Base-by-base conservation (phyloP, 2,329 filamentous ascomycete species). In the Monosporascus sp. region DNA sequence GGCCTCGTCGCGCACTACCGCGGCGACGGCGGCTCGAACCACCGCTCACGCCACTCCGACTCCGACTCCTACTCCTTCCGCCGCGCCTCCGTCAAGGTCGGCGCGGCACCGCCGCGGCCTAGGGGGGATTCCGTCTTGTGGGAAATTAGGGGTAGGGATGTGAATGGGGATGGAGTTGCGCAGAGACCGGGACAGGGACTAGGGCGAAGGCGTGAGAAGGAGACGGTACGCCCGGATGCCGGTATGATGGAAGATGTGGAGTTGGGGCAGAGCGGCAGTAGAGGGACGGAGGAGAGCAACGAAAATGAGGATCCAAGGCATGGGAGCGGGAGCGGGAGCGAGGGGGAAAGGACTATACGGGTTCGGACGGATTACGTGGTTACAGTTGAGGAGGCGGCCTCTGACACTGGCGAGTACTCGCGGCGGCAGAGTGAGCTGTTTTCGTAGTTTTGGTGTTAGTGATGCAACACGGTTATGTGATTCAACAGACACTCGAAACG, bases 1-100 rank as follows among this genome's bases (percentile, higher is more conserved):
- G 76, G 76, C 5, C 71, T 82, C 31, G 69, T 78, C 16, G 79
- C 79, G 2, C 55, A 58, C 52, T 64, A 64, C 52, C 58, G 61
- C 7, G 63, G 60, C 6, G 60, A 58, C 31, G 59, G 60, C 35
- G 50, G 57, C 16, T 56, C 47, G 38, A 37, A 45, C 37, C 56
- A 59, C 17, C 51, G 53, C 24, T 19, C 50, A 3, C 43, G 51
- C 31, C 9, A 9, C 19, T 49, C 44, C 7, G 50, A 55, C 2
- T 27, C 52, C 6, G 37, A 52, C 14, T 53, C 48, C n/a, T 45
- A 52, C 19, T 54, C 49, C 22, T 22, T 46, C n/a, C 45, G 19
- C 19, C 11, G 14, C 48, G 37, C 14, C n/a, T 47, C n/a, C 49
- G 37, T 31, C 27, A 31, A 31, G 9, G 27, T 14, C 27, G 27